Evolutionary conservation across 2,329 filamentous ascomycete species (phyloP).

Genomic region (Ophiostoma montium): DNA sequence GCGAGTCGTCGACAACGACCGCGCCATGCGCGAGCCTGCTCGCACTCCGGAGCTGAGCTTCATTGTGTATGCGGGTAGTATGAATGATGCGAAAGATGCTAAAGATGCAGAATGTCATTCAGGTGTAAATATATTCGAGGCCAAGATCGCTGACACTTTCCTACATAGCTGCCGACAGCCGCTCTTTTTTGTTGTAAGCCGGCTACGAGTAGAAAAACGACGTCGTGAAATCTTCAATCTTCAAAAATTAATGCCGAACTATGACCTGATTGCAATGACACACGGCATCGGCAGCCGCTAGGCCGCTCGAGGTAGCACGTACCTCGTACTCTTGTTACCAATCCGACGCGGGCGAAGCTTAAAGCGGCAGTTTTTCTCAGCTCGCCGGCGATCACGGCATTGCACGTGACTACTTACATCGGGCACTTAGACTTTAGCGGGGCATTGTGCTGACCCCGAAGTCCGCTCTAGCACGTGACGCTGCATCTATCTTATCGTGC

Average conservation of each 20-base stretch:
- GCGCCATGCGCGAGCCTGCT: neutral
- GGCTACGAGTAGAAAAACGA: too few relatives aligned
- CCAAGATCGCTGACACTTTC: too few relatives aligned
- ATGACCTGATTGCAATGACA: too few relatives aligned
- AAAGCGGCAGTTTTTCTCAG: conserved; percentile 3
- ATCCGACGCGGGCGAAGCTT: neutral
- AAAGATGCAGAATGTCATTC: too few relatives aligned
- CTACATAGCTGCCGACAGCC: neutral
- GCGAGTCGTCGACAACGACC: neutral
- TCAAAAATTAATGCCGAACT: neutral
- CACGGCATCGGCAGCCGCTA: neutral
- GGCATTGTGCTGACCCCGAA: neutral
- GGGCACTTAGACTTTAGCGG: neutral
- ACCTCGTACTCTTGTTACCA: too few relatives aligned
- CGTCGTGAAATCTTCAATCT: too few relatives aligned
- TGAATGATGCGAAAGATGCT: too few relatives aligned
- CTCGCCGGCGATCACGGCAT: conserved; percentile 7
- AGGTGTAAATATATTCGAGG: too few relatives aligned
- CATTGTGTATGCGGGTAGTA: neutral
- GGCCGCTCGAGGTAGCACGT: neutral
- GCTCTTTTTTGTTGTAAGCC: neutral
- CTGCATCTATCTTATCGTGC: neutral
- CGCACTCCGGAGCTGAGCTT: neutral
- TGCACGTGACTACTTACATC: conserved; percentile 8
- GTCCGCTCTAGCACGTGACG: neutral